phyloP scores from a whole-genome alignment of 2,329 filamentous ascomycete species.

The Coniella lustricola region DNA sequence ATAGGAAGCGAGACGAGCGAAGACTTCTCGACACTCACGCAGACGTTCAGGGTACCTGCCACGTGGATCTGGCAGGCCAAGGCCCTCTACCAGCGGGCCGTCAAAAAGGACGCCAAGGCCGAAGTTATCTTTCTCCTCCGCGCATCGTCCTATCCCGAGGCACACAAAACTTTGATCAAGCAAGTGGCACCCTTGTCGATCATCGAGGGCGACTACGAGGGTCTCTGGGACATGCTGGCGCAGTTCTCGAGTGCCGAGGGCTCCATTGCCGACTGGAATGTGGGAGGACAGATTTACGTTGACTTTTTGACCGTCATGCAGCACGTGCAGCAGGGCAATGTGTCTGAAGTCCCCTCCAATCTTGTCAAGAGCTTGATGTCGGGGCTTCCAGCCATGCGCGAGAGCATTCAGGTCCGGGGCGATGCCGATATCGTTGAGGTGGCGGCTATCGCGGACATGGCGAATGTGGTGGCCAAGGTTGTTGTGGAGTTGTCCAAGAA shows the following conservation, averaged over 20 bases:
- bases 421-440: slow-evolving; percentile 43
- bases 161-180: slow-evolving; percentile 74
- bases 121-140: slow-evolving; percentile 77
- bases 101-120: slow-evolving; percentile 57
- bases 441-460: slow-evolving; percentile 79
- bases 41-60: slow-evolving; percentile 62
- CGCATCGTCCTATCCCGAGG: slow-evolving; percentile 69
- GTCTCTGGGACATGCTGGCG: slow-evolving; percentile 60
- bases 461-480: slow-evolving; percentile 61
- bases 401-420: slow-evolving; percentile 22
- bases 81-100: slow-evolving; percentile 71
- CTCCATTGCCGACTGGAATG: slow-evolving; percentile 64
- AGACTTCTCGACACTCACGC: slow-evolving; percentile 52
- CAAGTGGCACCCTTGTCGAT: slow-evolving; percentile 76
- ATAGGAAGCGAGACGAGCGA: slow-evolving; percentile 53
- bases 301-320: slow-evolving; percentile 50
- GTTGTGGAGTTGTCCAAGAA: slow-evolving; percentile 49
- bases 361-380: slow-evolving; percentile 51
- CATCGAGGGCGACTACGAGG: slow-evolving; percentile 72
- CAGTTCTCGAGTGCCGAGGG: slow-evolving; percentile 59
- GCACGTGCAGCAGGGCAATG: slow-evolving; percentile 26
- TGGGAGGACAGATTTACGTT: slow-evolving; percentile 73
- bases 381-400: slow-evolving; percentile 49
- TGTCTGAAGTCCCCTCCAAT: slow-evolving; percentile 25
- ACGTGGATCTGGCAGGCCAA: slow-evolving; percentile 84